Evolutionary conservation across 1,139 yeast genomes (phyloP), one percentile per base, ranked within the genome.

Genomic region (Magnusiomyces suaveolens): DNA sequence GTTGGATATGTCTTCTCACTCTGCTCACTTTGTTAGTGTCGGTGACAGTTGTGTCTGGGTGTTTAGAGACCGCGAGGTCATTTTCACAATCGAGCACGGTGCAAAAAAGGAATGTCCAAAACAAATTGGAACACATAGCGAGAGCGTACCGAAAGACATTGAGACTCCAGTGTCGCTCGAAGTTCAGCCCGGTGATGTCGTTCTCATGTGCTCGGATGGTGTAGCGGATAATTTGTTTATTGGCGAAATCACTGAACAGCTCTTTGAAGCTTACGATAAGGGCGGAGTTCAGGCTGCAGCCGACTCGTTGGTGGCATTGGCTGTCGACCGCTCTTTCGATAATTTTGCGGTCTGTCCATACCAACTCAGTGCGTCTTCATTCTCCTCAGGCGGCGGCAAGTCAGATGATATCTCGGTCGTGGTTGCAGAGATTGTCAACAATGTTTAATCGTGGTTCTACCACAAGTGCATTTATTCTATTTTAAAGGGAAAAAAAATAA

Each of bases 131-230:
- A 56, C 59, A 2, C 48, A 57, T 26, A 46, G 8, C 26, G 25
- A 12, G 10, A 32, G 14, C 26, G 25, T 32, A 16, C 53, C 33
- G 21, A 38, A 55, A 4, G 43, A 36, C 16, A 20, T 53, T 16
- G 54, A 41, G 3, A 18, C 21, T 10, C 51, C 49, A 24, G 18
- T 18, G 71, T 60, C 75, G 75, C 60, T 57, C 8, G 43, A 48
- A 1, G 54, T 57, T 4, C 16, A 81, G 63, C 78, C 77, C 56
- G 81, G 82, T 52, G 97, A 92, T 67, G 72, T 90, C 14, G 79
- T 92, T 2, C 70, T 92, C 57, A 82, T 90, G 66, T 94, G 95
- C 50, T 88, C 97, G 0, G 98, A 92, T 70, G 98, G 98, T 24
- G 84, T 92, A 51, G 82, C 88, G 25, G 98, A 92, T 69, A 92